These are phyloP conservation scores for Glycine tomentella DNA, from an alignment of 306 rosid genomes.

Conservation along the genomic window DNA sequence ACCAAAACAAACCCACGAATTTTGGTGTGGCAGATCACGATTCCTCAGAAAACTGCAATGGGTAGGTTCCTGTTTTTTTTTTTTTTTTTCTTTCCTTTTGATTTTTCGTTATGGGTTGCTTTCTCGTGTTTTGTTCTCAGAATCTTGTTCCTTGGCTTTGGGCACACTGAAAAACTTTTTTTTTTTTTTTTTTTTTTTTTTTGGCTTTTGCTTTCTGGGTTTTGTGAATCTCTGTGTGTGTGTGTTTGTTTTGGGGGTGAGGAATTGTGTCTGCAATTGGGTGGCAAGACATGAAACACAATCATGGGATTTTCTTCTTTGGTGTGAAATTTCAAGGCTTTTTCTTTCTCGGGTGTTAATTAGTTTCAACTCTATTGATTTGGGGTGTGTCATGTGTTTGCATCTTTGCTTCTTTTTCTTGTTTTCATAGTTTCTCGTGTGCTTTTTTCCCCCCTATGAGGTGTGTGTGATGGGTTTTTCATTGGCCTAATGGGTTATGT, in stretches of 20 bases:
- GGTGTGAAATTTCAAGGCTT: conserved; percentile 8
- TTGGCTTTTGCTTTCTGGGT: conserved; percentile 10
- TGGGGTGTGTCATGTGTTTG: conserved; percentile 10
- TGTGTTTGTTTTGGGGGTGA: not conserved
- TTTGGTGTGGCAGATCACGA: conserved; percentile 49
- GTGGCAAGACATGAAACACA: not conserved
- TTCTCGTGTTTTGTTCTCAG: conserved; percentile 53
- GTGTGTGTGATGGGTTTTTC: conserved; percentile 33
- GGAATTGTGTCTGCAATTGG: conserved; percentile 34
- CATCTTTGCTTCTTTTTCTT: not conserved
- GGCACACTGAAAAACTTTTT: conserved; percentile 32
- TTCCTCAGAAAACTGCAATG: conserved; percentile 57
- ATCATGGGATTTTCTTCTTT: conserved; percentile 16
- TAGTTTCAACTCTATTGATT: conserved; percentile 16
- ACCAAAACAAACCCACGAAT: conserved; percentile 33
- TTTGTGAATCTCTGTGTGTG: conserved; percentile 28
- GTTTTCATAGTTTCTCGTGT: not conserved
- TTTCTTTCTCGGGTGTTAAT: not conserved
- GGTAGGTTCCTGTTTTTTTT: conserved; percentile 53
- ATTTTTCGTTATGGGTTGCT: not conserved
- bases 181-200: not conserved
- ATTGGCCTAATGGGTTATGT: conserved; percentile 49
- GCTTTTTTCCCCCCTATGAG: not conserved
- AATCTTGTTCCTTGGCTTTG: conserved; percentile 43
- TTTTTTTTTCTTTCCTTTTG: not conserved